Conservation (phyloP, 192 early-diverging fungal species). For the Entomortierella lignicola region DNA sequence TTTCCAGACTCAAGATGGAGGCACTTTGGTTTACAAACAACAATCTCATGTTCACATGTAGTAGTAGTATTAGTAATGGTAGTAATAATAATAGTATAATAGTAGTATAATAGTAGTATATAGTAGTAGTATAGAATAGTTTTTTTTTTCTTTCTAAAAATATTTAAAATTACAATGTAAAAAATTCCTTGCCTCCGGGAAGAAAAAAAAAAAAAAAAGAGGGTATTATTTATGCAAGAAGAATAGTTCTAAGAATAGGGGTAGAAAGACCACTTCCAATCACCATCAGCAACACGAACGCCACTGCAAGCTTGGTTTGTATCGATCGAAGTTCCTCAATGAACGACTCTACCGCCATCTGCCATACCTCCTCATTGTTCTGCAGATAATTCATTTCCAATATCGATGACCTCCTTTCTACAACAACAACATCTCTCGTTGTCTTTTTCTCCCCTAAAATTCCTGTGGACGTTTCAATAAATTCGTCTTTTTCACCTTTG, state of each 20-base stretch:
- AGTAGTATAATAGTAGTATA: too few relatives aligned
- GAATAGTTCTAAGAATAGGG: neutral
- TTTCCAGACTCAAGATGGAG: too few relatives aligned
- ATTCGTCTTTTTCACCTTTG: constrained; percentile 31
- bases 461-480: constrained; percentile 27
- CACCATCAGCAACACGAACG: constrained; percentile 12
- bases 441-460: neutral
- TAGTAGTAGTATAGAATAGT: too few relatives aligned
- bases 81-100: too few relatives aligned
- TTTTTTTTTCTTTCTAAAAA: too few relatives aligned
- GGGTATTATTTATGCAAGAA: neutral
- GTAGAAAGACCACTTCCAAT: constrained; percentile 8
- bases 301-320: constrained; percentile 10
- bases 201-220: too few relatives aligned
- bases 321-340: constrained; percentile 17
- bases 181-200: too few relatives aligned
- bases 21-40: too few relatives aligned
- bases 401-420: constrained; percentile 1
- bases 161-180: too few relatives aligned
- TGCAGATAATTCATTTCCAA: constrained; percentile 19
- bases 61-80: too few relatives aligned
- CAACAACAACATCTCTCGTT: neutral
- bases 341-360: constrained; percentile 8
- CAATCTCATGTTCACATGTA: too few relatives aligned
- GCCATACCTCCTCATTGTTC: constrained; percentile 19